phyloP scores from a whole-genome alignment of 2,329 filamentous ascomycete genomes.

The Hymenoscyphus fraxineus region DNA sequence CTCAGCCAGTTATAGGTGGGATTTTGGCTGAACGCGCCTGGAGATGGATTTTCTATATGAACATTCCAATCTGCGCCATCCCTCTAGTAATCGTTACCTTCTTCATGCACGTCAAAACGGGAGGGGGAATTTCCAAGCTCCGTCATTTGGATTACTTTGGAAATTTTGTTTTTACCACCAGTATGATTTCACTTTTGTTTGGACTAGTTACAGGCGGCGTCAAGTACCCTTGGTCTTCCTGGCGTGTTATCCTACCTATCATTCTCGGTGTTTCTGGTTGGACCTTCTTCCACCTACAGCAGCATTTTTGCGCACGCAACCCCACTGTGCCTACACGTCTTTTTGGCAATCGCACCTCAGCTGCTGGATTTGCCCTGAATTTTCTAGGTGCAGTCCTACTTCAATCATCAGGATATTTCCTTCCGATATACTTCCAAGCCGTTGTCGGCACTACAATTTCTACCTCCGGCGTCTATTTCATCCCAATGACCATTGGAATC shows the following conservation, averaged over 20 bases:
- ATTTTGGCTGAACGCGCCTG: background rate
- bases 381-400: background rate
- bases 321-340: background rate
- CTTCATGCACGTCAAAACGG: background rate
- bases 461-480: background rate
- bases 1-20: conserved; percentile 25
- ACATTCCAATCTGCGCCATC: background rate
- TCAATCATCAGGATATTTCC: background rate
- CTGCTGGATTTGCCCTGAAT: background rate
- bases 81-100: background rate
- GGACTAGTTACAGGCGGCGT: background rate
- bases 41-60: conserved; percentile 9
- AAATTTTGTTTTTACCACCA: background rate
- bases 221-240: background rate
- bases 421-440: conserved; percentile 3
- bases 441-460: background rate
- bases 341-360: background rate
- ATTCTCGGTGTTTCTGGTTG: background rate
- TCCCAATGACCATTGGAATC: background rate
- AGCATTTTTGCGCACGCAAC: background rate
- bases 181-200: background rate
- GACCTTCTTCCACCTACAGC: background rate
- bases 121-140: background rate
- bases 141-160: background rate
- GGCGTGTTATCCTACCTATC: background rate